Evolutionary conservation across 257 asterid genomes (phyloP).

Genomic region (Rauvolfia tetraphylla): DNA sequence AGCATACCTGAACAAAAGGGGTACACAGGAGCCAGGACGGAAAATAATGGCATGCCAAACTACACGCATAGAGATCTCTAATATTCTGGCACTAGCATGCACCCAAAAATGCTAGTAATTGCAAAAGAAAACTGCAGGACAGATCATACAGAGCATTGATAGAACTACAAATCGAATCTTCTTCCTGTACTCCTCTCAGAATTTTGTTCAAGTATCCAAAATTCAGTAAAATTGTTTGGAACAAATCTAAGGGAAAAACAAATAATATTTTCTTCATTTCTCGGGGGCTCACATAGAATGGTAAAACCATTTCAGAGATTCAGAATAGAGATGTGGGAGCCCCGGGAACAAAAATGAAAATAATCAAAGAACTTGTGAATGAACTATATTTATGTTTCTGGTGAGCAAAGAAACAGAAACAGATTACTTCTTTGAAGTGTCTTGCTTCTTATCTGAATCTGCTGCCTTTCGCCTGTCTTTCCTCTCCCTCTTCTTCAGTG

Average conservation of each 20-base stretch:
- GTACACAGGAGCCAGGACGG: no score
- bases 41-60: no score
- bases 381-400: neutral
- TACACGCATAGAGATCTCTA: no score
- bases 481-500: constrained; percentile 92
- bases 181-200: neutral
- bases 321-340: neutral
- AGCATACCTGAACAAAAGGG: no score
- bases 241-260: neutral
- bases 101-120: no score
- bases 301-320: neutral
- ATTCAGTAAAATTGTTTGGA: neutral
- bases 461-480: constrained; percentile 74
- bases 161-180: neutral
- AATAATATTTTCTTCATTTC: neutral
- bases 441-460: constrained; percentile 55
- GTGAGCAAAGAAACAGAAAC: constrained; percentile 23
- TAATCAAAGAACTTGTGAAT: neutral
- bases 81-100: no score
- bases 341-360: neutral
- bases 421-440: constrained; percentile 39
- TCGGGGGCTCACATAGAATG: neutral
- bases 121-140: no score
- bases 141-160: no score
- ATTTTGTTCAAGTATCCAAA: neutral